Base-by-base conservation (phyloP, 495 filamentous ascomycete genomes). In the Penicillium desertorum region DNA sequence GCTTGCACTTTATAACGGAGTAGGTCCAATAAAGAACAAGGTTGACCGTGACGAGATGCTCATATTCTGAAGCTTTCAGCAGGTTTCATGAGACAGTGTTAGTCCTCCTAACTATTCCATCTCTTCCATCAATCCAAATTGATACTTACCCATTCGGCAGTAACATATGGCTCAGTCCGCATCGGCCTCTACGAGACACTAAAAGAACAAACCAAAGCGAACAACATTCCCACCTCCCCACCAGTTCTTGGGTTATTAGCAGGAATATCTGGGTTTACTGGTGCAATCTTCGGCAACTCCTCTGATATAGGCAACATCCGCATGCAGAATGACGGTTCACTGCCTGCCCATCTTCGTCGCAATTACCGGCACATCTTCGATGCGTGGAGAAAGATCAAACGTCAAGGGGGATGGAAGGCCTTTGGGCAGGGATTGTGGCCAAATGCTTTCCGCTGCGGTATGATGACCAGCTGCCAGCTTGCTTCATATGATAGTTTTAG, bases 301-400 rank as follows among this genome's bases (percentile, higher is more conserved):
- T 91, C 90, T 46, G 91, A 96, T 69, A 86, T 96, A 12, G 81
- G 92, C 50, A 96, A 96, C 68, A 90, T 96, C 39, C 88, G 91
- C 51, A 96, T 96, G 91, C 91, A 96, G 72, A 88, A 95, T 76
- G 91, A 96, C 68, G 81, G 86, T 20, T 82, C 91, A 0, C 81
- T 93, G 9, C 85, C 90, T 0, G 58, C 71, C 0, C 75, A 76
- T 3, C 71, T 89, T 49, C 84, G 88, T 3, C 81, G 88, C 12
- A 89, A 92, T 71, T 96, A 96, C 75, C 80, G 81, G 32, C 78
- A 96, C 65, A 90, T 90, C 0, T 65, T 94, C 6, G 87, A 96
- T 63, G 92, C 92, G 4, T 76, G 96, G 55, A 71, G 85, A n/a
- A 81, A 88, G 39, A 92, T 94, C 88, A 77, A 81, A 11, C 79